Conservation (phyloP, 2,329 filamentous ascomycete genomes). For the Botryotinia globosa region DNA sequence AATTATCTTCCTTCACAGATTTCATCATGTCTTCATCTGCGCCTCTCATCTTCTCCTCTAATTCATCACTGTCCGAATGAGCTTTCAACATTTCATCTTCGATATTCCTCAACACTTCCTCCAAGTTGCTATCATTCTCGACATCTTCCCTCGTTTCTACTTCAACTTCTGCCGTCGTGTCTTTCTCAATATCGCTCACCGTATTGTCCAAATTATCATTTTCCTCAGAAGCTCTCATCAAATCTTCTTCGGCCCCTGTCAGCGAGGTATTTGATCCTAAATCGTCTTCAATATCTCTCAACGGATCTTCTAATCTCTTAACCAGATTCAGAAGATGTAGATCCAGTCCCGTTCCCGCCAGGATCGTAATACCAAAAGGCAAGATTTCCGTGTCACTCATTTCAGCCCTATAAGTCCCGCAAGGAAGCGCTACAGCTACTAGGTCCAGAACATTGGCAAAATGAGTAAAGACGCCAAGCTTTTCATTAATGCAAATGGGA, state of each 20-base stretch:
- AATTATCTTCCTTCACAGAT: background rate
- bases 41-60: background rate
- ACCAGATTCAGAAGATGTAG: constrained; percentile 41
- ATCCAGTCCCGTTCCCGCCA: constrained; percentile 44
- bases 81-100: background rate
- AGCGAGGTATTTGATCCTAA: background rate
- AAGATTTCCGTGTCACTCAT: constrained; percentile 29
- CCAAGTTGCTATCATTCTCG: background rate
- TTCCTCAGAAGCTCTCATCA: background rate
- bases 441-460: constrained; percentile 56
- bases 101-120: background rate
- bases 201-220: background rate
- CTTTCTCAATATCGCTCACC: background rate
- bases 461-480: constrained; percentile 50
- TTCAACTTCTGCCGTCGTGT: background rate
- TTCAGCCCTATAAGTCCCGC: constrained; percentile 30
- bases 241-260: background rate
- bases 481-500: constrained; percentile 49
- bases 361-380: constrained; percentile 47
- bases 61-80: background rate
- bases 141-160: background rate
- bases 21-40: background rate
- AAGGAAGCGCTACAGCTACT: constrained; percentile 42
- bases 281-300: constrained; percentile 26
- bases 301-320: constrained; percentile 32